Conservation (phyloP, 1,284 basidiomycete species). For the Apiotrichum brassicae region DNA sequence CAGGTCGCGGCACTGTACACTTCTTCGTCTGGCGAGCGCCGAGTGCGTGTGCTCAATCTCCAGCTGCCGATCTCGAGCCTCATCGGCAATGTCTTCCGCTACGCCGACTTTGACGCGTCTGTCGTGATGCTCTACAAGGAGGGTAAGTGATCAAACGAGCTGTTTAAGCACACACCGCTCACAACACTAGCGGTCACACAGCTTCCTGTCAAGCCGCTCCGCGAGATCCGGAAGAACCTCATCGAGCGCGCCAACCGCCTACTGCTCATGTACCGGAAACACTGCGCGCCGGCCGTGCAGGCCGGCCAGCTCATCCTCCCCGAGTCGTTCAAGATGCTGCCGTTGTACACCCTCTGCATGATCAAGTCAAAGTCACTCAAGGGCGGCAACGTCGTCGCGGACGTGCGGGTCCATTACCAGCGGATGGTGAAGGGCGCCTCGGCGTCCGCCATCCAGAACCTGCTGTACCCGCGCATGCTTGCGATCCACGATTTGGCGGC, state of each 20-base stretch:
- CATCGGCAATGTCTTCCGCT: conserved; percentile 86
- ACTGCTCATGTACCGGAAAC: conserved; percentile 78
- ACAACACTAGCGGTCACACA: conserved; percentile 58
- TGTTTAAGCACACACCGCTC: neutral
- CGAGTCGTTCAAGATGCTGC: conserved; percentile 84
- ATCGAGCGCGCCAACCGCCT: conserved; percentile 80
- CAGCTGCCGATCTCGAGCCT: conserved; percentile 73
- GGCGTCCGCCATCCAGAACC: conserved; percentile 63
- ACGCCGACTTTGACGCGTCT: conserved; percentile 83
- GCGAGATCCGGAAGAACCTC: conserved; percentile 72
- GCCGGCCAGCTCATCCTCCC: conserved; percentile 89
- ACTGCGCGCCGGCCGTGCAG: conserved; percentile 79
- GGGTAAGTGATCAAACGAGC: conserved; percentile 51
- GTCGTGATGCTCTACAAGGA: conserved; percentile 71
- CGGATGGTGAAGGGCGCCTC: conserved; percentile 68
- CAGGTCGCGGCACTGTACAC: conserved; percentile 94
- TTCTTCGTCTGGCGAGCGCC: conserved; percentile 65
- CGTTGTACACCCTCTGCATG: conserved; percentile 75
- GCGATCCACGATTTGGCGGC: conserved; percentile 81
- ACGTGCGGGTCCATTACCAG: conserved; percentile 82
- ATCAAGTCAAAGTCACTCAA: conserved; percentile 89
- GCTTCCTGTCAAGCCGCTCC: conserved; percentile 59
- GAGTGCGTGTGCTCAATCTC: conserved; percentile 81
- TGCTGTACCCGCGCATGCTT: conserved; percentile 83
- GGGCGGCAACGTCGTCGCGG: conserved; percentile 85